Base-by-base conservation (phyloP, 1,139 yeast species). In the Schwanniomyces etchellsii region DNA sequence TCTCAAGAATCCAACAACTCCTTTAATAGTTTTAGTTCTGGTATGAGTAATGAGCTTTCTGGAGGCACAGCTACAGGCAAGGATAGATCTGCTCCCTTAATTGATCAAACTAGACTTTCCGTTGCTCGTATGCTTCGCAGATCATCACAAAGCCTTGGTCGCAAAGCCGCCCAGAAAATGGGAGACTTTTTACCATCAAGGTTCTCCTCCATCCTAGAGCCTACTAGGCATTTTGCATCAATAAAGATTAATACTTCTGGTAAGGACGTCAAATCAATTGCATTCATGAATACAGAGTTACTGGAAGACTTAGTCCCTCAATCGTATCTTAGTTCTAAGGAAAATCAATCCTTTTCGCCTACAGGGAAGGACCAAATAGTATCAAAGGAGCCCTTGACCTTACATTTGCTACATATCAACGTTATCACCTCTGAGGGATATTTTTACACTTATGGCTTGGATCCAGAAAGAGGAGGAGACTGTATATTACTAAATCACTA, bases 181-280 rank as follows among this genome's bases (percentile, higher is more conserved):
- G 96, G 96, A 0, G 86, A 85, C 18, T 83, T 81, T 42, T 64
- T 89, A 27, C 96, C 96, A 1, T 77, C 83, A 10, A 74, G 86
- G 31, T 82, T 89, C 33, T 77, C 93, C 1, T 86, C 95, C 2
- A 81, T 89, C 36, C 64, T 91, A 45, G 96, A 89, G 50, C 95
- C 96, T 5, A 81, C 86, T 12, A 70, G 98, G 34, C 96, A 89
- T 50, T 91, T 91, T 69, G 97, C 98, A 0, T 86, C 88, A 15
- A 66, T 91, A 44, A 89, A 88, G 52, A 76, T 91, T 15, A 94
- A 91, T 7, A 68, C 80, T 2, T 60, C 71, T 12, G 60, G 61
- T n/a, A 68, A 67, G 35, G 83, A 78, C 34, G 72, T 74, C n/a
- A 74, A 74, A 43, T 71, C 81, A 4, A 74, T 77, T 23, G 83